phyloP scores from a whole-genome alignment of 768 basidiomycete species.

The Collybia sp. region DNA sequence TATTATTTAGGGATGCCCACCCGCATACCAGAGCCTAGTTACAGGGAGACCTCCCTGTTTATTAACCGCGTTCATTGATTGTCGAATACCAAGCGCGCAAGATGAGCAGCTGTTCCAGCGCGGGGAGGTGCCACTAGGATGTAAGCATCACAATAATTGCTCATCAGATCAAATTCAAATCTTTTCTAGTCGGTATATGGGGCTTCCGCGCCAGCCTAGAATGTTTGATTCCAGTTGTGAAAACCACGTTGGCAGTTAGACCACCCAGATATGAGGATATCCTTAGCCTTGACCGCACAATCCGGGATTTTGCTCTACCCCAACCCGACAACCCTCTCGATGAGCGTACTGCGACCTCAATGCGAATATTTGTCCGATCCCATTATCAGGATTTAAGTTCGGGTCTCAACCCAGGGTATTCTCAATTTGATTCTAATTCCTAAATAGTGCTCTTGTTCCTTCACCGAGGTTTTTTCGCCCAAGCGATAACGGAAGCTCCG shows the following conservation, averaged over 20 bases:
- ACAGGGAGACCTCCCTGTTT: constrained; percentile 46
- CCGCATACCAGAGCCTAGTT: constrained; percentile 31
- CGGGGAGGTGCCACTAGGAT: constrained; percentile 38
- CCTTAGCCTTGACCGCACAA: constrained; percentile 45
- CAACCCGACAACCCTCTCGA: constrained; percentile 13
- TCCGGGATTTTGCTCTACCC: constrained; percentile 31
- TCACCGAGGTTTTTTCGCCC: constrained; percentile 54
- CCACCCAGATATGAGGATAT: constrained; percentile 41
- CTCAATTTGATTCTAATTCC: constrained; percentile 5
- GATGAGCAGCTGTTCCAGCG: constrained; percentile 41
- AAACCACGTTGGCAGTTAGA: constrained; percentile 33
- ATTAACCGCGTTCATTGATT: constrained; percentile 37
- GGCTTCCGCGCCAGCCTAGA: constrained; percentile 33
- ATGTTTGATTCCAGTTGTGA: constrained; percentile 38
- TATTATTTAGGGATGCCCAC: background rate
- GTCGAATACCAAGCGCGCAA: constrained; percentile 36
- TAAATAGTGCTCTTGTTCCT: constrained; percentile 46
- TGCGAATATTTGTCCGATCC: constrained; percentile 35
- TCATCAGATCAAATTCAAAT: constrained; percentile 1
- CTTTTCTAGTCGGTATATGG: constrained; percentile 41
- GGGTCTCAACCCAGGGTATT: constrained; percentile 9
- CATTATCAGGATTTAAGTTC: constrained; percentile 43
- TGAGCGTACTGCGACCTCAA: constrained; percentile 31
- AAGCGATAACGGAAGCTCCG: constrained; percentile 45
- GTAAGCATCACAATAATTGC: constrained; percentile 22